Percentiles rank a stretch among this genome's conserved stretches.
Conservation (phyloP, 805 yeast genomes). For the Candida cerambycidarum region DNA sequence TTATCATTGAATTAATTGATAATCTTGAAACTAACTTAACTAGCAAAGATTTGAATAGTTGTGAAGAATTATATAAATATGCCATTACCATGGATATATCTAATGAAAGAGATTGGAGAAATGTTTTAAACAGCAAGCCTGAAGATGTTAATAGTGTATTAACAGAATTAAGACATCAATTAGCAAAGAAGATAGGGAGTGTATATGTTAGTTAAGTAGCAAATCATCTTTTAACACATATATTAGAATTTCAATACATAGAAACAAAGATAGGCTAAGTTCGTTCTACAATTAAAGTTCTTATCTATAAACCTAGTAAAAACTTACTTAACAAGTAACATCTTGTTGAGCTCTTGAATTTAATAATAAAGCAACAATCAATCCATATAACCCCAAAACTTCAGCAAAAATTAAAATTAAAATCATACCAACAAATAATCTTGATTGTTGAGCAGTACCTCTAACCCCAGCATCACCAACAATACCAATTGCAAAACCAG, state of each 20-base stretch:
- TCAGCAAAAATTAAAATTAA: constrained; percentile 88
- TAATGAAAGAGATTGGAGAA: constrained; percentile 38
- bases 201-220: no score
- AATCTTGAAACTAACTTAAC: constrained; percentile 23
- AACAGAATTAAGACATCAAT: constrained; percentile 29
- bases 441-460: constrained; percentile 82
- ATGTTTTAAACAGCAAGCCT: constrained; percentile 19
- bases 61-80: constrained; percentile 31
- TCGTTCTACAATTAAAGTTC: constrained; percentile 1
- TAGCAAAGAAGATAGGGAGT: constrained; percentile 33
- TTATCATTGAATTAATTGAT: constrained; percentile 41
- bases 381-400: constrained; percentile 86
- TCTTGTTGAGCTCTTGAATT: constrained; percentile 97
- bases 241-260: background rate
- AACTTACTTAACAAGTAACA: constrained; percentile 62
- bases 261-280: no score
- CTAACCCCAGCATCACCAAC: constrained; percentile 94
- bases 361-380: constrained; percentile 95
- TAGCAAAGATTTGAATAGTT: constrained; percentile 25
- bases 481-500: constrained; percentile 94
- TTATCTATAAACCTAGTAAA: constrained; percentile 1
- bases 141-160: constrained; percentile 24
- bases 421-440: constrained; percentile 86
- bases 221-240: no score
- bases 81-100: constrained; percentile 19